phyloP scores from a whole-genome alignment of 208 protist genomes.

The Trypanosoma mega region DNA sequence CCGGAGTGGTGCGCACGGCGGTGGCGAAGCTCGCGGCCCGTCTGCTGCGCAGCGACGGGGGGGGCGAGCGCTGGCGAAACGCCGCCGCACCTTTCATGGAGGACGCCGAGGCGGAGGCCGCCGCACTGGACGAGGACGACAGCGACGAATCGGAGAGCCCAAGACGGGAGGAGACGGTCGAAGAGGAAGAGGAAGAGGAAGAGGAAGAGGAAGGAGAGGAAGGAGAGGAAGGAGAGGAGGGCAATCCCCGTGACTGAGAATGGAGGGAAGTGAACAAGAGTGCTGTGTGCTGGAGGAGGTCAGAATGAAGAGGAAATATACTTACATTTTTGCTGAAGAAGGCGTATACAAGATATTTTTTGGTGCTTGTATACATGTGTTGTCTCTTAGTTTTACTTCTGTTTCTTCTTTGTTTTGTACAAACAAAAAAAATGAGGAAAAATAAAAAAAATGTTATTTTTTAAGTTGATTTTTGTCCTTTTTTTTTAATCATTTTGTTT shows the following conservation, averaged over 20 bases:
- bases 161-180: slow-evolving; percentile 18
- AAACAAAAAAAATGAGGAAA: slow-evolving; percentile 3
- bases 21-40: slow-evolving; percentile 46
- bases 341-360: background rate
- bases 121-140: slow-evolving; percentile 28
- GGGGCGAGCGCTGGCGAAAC: slow-evolving; percentile 42
- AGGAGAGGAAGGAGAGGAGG: background rate
- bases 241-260: background rate
- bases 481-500: too few relatives aligned
- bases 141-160: slow-evolving; percentile 15
- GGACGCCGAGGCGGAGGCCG: slow-evolving; percentile 35
- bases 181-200: slow-evolving; percentile 8
- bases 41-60: slow-evolving; percentile 12
- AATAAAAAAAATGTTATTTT: slow-evolving; percentile 15
- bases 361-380: slow-evolving; percentile 38
- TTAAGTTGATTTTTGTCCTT: too few relatives aligned
- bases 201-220: slow-evolving; percentile 3
- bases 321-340: background rate
- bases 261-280: too few relatives aligned
- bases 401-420: slow-evolving; percentile 1
- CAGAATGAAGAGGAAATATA: background rate
- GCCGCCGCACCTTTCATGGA: slow-evolving; percentile 51
- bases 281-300: too few relatives aligned
- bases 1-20: slow-evolving; percentile 52
- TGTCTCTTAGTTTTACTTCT: slow-evolving; percentile 32